Evolutionary conservation across 1,139 yeast species (phyloP).

Genomic region (Arxiozyma slooffiae): DNA sequence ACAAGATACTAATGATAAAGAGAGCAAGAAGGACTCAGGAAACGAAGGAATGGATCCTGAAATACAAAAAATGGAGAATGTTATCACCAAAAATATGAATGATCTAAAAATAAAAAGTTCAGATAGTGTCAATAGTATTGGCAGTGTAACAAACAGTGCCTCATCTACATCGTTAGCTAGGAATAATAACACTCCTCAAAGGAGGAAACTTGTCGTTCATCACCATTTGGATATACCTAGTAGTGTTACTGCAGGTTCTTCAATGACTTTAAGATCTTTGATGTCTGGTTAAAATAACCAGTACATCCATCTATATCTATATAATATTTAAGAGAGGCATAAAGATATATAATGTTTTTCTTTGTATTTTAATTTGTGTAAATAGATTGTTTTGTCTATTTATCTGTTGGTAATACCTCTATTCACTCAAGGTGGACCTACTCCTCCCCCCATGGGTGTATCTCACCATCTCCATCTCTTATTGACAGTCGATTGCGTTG

Average conservation of each 20-base stretch:
- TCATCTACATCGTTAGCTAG: background rate
- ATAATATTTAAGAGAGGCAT: background rate
- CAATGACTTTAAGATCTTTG: constrained; percentile 5
- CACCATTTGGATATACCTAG: constrained; percentile 15
- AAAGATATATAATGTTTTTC: too few relatives aligned
- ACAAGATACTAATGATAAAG: background rate
- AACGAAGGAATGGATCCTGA: background rate
- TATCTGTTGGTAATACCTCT: too few relatives aligned
- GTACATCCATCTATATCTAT: background rate
- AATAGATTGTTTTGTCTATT: background rate
- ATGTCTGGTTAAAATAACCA: constrained; percentile 2
- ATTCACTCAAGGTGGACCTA: too few relatives aligned
- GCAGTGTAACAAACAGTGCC: background rate
- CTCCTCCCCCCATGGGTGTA: too few relatives aligned
- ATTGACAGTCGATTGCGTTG: too few relatives aligned
- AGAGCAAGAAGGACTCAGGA: constrained; percentile 8
- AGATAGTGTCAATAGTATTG: background rate
- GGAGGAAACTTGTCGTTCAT: constrained; percentile 9
- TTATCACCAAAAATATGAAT: constrained; percentile 2
- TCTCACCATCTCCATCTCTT: too few relatives aligned
- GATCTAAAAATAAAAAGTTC: constrained; percentile 3
- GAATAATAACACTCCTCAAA: background rate
- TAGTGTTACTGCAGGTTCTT: constrained; percentile 9
- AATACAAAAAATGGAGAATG: background rate
- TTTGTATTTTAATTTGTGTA: too few relatives aligned